Evolutionary conservation across 768 basidiomycete genomes (phyloP).

Genomic region (Austroboletus festivus): DNA sequence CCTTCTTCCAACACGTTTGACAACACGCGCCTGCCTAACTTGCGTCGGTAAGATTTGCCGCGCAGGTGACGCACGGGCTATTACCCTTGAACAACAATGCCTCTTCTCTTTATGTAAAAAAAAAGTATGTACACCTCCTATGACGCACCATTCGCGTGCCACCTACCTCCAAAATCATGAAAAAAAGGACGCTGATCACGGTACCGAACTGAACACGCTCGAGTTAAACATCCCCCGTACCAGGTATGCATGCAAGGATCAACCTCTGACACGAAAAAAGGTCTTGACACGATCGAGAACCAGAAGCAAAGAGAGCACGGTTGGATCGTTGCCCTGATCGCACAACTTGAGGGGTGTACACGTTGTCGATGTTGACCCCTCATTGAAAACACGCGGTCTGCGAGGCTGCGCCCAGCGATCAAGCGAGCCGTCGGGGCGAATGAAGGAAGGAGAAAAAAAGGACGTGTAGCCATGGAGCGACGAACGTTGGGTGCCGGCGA

Average conservation of each 20-base stretch:
- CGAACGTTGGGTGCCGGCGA: not conserved
- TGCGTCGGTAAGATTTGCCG: too few relatives aligned
- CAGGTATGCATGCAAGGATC: not conserved
- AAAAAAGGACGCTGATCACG: too few relatives aligned
- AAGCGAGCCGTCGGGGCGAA: not conserved
- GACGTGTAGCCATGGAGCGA: not conserved
- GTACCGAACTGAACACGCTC: too few relatives aligned
- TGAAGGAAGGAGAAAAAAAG: not conserved
- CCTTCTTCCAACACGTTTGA: too few relatives aligned
- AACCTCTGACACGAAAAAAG: not conserved
- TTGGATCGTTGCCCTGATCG: slow-evolving; percentile 3
- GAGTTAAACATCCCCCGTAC: not conserved
- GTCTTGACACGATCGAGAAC: slow-evolving; percentile 6
- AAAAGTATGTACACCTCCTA: too few relatives aligned
- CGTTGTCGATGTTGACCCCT: slow-evolving; percentile 9
- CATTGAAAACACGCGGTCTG: slow-evolving; percentile 26
- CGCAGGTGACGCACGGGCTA: too few relatives aligned
- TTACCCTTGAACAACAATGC: too few relatives aligned
- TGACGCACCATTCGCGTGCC: too few relatives aligned
- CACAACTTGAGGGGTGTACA: not conserved
- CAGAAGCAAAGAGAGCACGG: not conserved
- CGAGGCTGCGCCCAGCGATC: slow-evolving; percentile 8
- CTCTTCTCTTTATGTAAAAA: too few relatives aligned
- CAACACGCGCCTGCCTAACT: too few relatives aligned
- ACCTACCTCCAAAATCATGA: too few relatives aligned